Evolutionary conservation across 2,329 filamentous ascomycete species (phyloP).

Genomic region (Bipolaris sorokiniana): DNA sequence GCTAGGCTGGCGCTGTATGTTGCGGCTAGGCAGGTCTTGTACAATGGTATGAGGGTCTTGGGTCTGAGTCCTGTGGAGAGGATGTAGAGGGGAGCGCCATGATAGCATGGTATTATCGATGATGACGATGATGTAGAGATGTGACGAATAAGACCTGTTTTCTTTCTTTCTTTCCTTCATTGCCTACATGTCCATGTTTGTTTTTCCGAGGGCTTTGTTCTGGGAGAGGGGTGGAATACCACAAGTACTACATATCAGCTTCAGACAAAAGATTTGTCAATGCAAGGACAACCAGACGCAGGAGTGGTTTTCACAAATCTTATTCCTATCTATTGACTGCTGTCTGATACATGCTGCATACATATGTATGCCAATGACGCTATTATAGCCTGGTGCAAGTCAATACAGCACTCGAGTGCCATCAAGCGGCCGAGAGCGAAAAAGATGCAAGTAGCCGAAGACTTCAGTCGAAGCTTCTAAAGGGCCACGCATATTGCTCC

Average conservation of each 20-base stretch:
- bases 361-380: neutral
- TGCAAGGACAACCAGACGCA: too few species aligned
- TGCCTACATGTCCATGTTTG: neutral
- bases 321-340: conserved; percentile 1
- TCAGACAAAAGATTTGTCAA: neutral
- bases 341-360: neutral
- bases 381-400: neutral
- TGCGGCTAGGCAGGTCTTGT: conserved; percentile 74
- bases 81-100: conserved; percentile 28
- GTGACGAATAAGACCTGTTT: neutral
- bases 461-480: neutral
- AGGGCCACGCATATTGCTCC: conserved; percentile 1
- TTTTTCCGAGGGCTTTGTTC: neutral
- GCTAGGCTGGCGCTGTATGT: conserved; percentile 74
- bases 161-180: neutral
- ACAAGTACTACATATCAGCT: neutral
- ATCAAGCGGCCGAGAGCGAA: neutral
- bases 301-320: neutral
- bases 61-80: conserved; percentile 79
- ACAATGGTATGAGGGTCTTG: conserved; percentile 82
- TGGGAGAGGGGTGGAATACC: neutral
- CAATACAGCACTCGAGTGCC: neutral
- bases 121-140: neutral
- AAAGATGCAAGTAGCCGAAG: neutral
- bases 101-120: neutral